phyloP scores from a whole-genome alignment of 768 basidiomycete species.

The Exidia glandulosa region DNA sequence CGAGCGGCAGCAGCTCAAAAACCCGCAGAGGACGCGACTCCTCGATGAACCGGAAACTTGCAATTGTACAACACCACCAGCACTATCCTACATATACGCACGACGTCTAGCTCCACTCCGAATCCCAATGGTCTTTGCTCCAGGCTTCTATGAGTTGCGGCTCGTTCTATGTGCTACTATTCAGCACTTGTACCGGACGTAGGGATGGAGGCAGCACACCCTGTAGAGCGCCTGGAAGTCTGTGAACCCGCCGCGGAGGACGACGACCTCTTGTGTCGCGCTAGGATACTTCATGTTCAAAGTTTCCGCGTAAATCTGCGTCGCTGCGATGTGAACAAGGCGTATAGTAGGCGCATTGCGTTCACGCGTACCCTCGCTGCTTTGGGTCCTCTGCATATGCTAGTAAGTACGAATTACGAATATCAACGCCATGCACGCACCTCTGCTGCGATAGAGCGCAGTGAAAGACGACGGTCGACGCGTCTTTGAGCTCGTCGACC shows the following conservation, averaged over 20 bases:
- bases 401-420: conserved; percentile 3
- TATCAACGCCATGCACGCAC: conserved; percentile 24
- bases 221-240: conserved; percentile 52
- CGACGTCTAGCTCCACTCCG: background rate
- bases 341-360: conserved; percentile 3
- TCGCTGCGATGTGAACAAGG: background rate
- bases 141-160: conserved; percentile 1
- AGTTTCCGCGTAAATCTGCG: conserved; percentile 57
- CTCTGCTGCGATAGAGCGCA: conserved; percentile 67
- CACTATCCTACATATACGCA: background rate
- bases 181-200: background rate
- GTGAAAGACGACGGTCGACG: conserved; percentile 64
- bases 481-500: conserved; percentile 46
- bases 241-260: conserved; percentile 64
- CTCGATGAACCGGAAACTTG: background rate
- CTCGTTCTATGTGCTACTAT: background rate
- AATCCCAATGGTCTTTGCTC: conserved; percentile 1
- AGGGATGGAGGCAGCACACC: background rate
- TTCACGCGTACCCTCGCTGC: conserved; percentile 47
- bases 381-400: conserved; percentile 51
- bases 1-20: background rate
- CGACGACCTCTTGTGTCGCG: conserved; percentile 41
- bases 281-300: conserved; percentile 30
- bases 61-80: background rate
- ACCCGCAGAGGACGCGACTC: background rate